phyloP scores from a whole-genome alignment of 352 stramenopile genomes.

The Pseudoperonospora humuli region DNA sequence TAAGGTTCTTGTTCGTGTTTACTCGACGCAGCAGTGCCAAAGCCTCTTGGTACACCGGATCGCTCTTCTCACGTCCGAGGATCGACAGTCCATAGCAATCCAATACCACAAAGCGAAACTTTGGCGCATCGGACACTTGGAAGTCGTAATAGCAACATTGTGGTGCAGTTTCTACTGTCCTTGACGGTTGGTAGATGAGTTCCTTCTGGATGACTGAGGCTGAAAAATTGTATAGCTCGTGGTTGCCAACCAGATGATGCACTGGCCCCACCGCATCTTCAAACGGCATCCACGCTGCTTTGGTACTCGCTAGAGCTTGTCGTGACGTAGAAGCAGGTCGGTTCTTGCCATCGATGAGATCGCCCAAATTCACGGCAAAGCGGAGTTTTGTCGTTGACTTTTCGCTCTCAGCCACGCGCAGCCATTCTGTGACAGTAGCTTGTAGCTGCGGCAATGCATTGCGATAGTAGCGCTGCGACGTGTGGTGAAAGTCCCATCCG shows the following conservation, averaged over 20 bases:
- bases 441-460: conserved; percentile 48
- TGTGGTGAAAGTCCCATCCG: conserved; percentile 69
- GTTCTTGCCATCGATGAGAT: conserved; percentile 82
- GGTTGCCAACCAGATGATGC: conserved; percentile 77
- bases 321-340: conserved; percentile 31
- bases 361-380: conserved; percentile 72
- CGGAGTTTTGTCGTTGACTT: conserved; percentile 20
- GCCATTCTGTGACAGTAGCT: conserved; percentile 41
- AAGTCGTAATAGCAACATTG: conserved; percentile 63
- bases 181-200: conserved; percentile 29
- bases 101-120: conserved; percentile 58
- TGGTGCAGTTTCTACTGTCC: conserved; percentile 4
- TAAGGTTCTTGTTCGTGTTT: conserved; percentile 72
- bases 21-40: conserved; percentile 25
- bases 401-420: conserved; percentile 21
- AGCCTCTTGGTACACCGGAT: conserved; percentile 42
- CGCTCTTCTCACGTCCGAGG: conserved; percentile 36
- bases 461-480: conserved; percentile 61
- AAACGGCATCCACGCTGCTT: conserved; percentile 38
- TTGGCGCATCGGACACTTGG: conserved; percentile 23
- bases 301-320: conserved; percentile 32
- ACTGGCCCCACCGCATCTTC: conserved; percentile 38
- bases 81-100: conserved; percentile 65
- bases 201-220: conserved; percentile 33
- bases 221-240: conserved; percentile 81